These are phyloP conservation scores for Sphenostylis stenocarpa DNA, from an alignment of 306 rosid genomes.

Conservation along the genomic window DNA sequence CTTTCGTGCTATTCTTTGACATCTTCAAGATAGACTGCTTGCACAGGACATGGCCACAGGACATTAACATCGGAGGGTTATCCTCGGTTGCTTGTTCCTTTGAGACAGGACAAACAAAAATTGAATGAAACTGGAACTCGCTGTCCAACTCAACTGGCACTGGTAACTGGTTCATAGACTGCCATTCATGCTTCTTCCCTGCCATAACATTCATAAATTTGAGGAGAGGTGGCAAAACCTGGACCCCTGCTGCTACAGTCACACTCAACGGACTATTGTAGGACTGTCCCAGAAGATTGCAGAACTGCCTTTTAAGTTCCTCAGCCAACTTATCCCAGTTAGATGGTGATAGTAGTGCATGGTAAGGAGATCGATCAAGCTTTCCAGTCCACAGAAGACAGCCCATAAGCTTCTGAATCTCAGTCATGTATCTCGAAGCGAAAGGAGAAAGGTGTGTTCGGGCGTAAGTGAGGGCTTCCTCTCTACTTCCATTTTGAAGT, in stretches of 20 bases:
- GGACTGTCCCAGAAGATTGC: conserved; percentile 81
- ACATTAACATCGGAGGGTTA: conserved; percentile 89
- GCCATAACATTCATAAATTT: conserved; percentile 85
- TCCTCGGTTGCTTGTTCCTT: conserved; percentile 87
- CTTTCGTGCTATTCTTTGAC: conserved; percentile 78
- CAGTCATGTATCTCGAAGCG: conserved; percentile 58
- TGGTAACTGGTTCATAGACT: conserved; percentile 73
- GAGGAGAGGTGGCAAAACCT: conserved; percentile 65
- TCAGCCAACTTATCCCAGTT: conserved; percentile 73
- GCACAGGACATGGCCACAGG: conserved; percentile 94
- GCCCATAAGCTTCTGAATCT: conserved; percentile 76
- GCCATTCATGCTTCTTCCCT: conserved; percentile 95
- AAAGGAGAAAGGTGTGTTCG: conserved; percentile 63
- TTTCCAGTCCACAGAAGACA: conserved; percentile 79
- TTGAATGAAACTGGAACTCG: conserved; percentile 89
- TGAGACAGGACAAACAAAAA: conserved; percentile 95
- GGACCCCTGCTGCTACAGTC: conserved; percentile 78
- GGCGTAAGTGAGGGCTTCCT: conserved; percentile 71
- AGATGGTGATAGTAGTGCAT: conserved; percentile 52
- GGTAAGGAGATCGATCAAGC: conserved; percentile 81
- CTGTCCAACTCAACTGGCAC: conserved; percentile 76
- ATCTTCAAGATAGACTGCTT: conserved; percentile 90
- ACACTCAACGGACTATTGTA: conserved; percentile 79
- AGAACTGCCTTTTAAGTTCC: conserved; percentile 81
- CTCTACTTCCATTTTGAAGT: conserved; percentile 62